Base-by-base conservation (phyloP, 2,329 filamentous ascomycete species). In the Magnaporthiopsis rhizophila region DNA sequence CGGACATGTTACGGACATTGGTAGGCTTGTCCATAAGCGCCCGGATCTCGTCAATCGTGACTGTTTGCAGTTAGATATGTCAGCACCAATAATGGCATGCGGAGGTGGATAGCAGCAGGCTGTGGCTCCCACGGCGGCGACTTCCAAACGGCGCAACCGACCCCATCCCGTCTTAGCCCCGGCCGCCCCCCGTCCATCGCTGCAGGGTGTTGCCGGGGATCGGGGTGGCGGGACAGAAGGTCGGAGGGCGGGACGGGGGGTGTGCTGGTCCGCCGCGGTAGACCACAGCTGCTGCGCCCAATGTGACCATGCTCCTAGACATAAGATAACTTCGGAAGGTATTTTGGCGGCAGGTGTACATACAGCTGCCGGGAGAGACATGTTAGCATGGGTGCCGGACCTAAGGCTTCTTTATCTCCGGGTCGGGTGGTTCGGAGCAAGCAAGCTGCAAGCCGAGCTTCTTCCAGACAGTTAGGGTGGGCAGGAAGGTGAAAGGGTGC, bases 11-110 rank as follows among this genome's bases (percentile, higher is more conserved):
- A 81, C 86, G 84, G 79, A 89, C 86, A 80, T 89, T 89, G 77
- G 79, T 83, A 73, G 90, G 88, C 82, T 89, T 88, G 87, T 92
- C 89, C 89, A 63, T 63, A 57, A 63, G 57, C 50, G 61, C 61
- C 80, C 89, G 88, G 80, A 92, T 90, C 87, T 92, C 93, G 80
- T 98, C 94, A 83, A 97, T 89, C 77, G 95, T 98, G 89, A 98
- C 61, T 62, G 32, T 36, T 36, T 36, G 21, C 28, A 24, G 30
- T 30, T 21, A 53, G 45, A 1, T 38, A 11, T 12, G 59, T 61
- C 45, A 61, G 34, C 9, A 53, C 8, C 45, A 24, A 18, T 6
- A 9, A 24, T n/a, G 8, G 45, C 45, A 50, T 36, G 34, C 11
- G 34, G 11, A 36, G 34, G 34, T 45, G 45, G n/a, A 24, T 21